Evolutionary conservation across 2,329 filamentous ascomycete species (phyloP).

Genomic region (Coniella lustricola): DNA sequence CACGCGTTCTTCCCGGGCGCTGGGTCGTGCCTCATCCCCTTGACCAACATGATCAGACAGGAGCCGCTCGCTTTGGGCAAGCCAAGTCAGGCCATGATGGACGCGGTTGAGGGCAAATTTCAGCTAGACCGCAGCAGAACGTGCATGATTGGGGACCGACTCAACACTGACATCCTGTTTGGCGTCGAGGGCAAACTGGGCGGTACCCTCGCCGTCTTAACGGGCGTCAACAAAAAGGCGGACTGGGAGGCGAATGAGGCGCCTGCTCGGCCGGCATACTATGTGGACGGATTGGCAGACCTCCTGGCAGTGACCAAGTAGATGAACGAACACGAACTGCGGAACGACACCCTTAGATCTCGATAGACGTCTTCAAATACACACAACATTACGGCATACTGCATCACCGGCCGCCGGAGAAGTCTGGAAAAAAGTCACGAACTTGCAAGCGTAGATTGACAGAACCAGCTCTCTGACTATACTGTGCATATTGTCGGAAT

Average conservation of each 20-base stretch:
- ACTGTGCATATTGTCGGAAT: too few relatives aligned
- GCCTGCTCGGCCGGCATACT: slow-evolving; percentile 68
- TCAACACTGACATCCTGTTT: slow-evolving; percentile 95
- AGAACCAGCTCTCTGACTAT: too few relatives aligned
- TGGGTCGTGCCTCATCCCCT: slow-evolving; percentile 70
- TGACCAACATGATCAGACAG: slow-evolving; percentile 63
- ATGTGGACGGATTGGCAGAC: slow-evolving; percentile 79
- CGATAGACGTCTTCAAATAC: too few relatives aligned
- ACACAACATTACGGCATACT: too few relatives aligned
- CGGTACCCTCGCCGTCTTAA: slow-evolving; percentile 84
- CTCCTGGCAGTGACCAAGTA: slow-evolving; percentile 32
- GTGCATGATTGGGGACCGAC: slow-evolving; percentile 92
- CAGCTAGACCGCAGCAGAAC: slow-evolving; percentile 74
- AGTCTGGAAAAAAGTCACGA: too few relatives aligned
- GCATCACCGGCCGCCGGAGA: too few relatives aligned
- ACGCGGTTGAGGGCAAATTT: slow-evolving; percentile 95
- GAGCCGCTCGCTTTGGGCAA: slow-evolving; percentile 80
- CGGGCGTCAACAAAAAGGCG: slow-evolving; percentile 79
- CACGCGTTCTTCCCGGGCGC: slow-evolving; percentile 86
- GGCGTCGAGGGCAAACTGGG: slow-evolving; percentile 85
- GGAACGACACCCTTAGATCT: too few relatives aligned
- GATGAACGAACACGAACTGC: too few relatives aligned
- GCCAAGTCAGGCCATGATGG: slow-evolving; percentile 98
- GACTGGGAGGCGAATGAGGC: slow-evolving; percentile 69
- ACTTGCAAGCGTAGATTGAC: too few relatives aligned